Evolutionary conservation across 202 grass and related monocot species (phyloP).

Genomic region (Zizania palustris): DNA sequence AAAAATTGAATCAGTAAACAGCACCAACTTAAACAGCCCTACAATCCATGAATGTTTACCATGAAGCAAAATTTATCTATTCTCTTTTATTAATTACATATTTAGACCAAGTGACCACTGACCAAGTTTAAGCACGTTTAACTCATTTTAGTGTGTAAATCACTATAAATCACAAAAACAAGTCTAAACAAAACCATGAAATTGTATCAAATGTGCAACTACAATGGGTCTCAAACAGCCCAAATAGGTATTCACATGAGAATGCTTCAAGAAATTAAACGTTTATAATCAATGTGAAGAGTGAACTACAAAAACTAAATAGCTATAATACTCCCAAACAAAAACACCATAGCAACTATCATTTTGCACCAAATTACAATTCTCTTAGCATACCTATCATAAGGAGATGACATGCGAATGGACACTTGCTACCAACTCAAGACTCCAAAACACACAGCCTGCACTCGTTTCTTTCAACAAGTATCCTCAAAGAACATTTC

Average conservation of each 20-base stretch:
- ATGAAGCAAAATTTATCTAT: neutral
- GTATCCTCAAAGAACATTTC: constrained; percentile 8
- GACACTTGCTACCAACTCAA: constrained; percentile 33
- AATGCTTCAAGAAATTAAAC: neutral
- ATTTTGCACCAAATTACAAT: constrained; percentile 7
- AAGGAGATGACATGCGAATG: constrained; percentile 19
- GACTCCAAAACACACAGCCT: constrained; percentile 39
- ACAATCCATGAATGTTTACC: neutral
- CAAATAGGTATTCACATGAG: neutral
- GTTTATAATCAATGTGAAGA: neutral
- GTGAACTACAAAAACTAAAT: neutral
- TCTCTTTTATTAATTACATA: neutral
- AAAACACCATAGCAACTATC: neutral
- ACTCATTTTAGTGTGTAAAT: neutral
- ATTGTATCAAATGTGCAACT: constrained; percentile 14
- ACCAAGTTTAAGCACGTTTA: neutral
- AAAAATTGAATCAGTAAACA: constrained; percentile 9
- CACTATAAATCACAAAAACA: neutral
- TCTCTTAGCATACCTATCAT: constrained; percentile 39
- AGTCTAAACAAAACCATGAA: neutral
- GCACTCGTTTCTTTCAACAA: constrained; percentile 10
- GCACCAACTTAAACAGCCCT: constrained; percentile 15
- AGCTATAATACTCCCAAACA: neutral
- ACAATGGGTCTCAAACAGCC: neutral
- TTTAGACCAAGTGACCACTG: constrained; percentile 14